Evolutionary conservation across 805 yeast genomes (phyloP), one percentile per base, ranked within the genome.

Genomic region (Barnettozyma pratensis): DNA sequence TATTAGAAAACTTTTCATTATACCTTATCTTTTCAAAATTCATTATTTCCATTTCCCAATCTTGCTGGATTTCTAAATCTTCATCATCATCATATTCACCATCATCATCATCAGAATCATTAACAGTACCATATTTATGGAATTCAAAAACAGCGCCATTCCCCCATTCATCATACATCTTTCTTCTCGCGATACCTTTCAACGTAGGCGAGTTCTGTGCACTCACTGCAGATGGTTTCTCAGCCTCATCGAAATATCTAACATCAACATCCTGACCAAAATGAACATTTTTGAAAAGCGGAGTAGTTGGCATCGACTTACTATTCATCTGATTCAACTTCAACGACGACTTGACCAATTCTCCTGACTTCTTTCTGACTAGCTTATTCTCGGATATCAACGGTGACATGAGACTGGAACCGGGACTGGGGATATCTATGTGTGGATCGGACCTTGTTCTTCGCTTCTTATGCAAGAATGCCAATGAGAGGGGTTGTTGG

Each of bases 301-400:
- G 90, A 8, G 77, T 72, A 1, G 74, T 58, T 1, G 83, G 83
- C 49, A 77, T 61, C 2, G 81, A 76, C 54, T 63, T 69, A 11
- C 73, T 64, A 19, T 61, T 64, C 9, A 72, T 57, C 19, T 66
- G 57, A 45, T 64, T 64, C 26, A 72, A 45, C 59, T 83, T 85
- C 48, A 88, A 71, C 11, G 87, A 83, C 3, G 91, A 80, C 61
- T 87, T 87, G 41, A 88, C 85, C 40, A 86, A 69, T 61, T 89
- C 96, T n/a, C 96, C 97, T 1, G 89, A 80, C 64, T 90, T 90
- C 64, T 90, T 91, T 43, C 95, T 80, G 4, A 88, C 77, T 46
- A 87, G 66, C 4, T 72, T 71, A 12, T 66, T 62, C 30, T 54
- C 43, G 10, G 39, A 34, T 4, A 32, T 11, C 27, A 40, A n/a